Conservation (phyloP, 371 early-diverging fungal species). For the Syncephalis plumigaleata region DNA sequence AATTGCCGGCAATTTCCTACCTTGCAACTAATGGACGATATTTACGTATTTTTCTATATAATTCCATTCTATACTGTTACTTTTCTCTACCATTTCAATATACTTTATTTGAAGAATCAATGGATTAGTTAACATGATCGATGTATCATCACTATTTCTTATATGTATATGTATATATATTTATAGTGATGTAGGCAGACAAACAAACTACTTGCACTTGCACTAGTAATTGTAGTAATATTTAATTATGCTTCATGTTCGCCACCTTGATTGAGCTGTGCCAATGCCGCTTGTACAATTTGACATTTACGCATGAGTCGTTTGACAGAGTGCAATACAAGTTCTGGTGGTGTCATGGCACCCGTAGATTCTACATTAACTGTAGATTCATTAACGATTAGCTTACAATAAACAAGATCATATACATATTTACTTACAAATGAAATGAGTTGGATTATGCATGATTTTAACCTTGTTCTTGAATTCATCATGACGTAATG, state of each 20-base stretch:
- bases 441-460: constrained; percentile 89
- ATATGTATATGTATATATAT: too few species aligned
- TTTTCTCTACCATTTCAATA: neutral
- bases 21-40: constrained; percentile 10
- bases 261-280: neutral
- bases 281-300: constrained; percentile 18
- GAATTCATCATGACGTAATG: constrained; percentile 86
- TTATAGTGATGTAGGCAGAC: too few species aligned
- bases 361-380: constrained; percentile 86
- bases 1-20: constrained; percentile 75
- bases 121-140: too few species aligned
- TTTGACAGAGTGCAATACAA: constrained; percentile 60
- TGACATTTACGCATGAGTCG: constrained; percentile 68
- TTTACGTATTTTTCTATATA: neutral
- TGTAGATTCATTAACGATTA: too few species aligned
- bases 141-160: too few species aligned
- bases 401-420: too few species aligned
- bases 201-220: too few species aligned
- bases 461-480: constrained; percentile 78
- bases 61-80: neutral
- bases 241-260: too few species aligned
- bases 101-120: too few species aligned
- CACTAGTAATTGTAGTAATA: too few species aligned
- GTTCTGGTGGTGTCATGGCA: constrained; percentile 51
- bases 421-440: constrained; percentile 88